These are phyloP conservation scores for Oenanthe javanica DNA, from an alignment of 140 eudicot genomes.

Conservation along the genomic window DNA sequence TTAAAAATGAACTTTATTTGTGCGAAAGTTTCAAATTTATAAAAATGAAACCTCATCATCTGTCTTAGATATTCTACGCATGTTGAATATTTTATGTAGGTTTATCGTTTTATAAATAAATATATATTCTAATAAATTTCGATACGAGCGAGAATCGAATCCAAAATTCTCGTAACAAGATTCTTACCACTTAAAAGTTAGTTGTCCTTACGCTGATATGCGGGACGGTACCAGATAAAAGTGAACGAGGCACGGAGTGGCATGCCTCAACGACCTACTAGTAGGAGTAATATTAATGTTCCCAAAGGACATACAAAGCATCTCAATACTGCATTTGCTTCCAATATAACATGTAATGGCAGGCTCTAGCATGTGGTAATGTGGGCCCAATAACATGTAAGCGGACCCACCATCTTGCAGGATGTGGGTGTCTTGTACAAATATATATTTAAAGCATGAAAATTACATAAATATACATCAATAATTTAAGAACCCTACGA, in stretches of 20 bases:
- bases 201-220: too few relatives aligned
- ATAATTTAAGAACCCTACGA: not conserved
- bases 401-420: not conserved
- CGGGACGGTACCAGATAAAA: too few relatives aligned
- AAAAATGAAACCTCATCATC: too few relatives aligned
- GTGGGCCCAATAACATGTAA: not conserved
- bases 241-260: not conserved
- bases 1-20: too few relatives aligned
- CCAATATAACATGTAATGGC: not conserved
- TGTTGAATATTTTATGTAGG: too few relatives aligned
- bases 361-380: not conserved
- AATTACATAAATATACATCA: not conserved
- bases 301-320: not conserved
- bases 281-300: not conserved
- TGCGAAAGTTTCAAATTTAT: too few relatives aligned
- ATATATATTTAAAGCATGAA: not conserved
- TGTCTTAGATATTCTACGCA: too few relatives aligned
- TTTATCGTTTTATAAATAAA: too few relatives aligned
- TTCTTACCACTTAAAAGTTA: too few relatives aligned
- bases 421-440: not conserved
- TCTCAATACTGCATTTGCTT: not conserved
- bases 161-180: too few relatives aligned
- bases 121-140: too few relatives aligned
- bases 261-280: not conserved
- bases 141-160: too few relatives aligned